Conservation (phyloP, 768 basidiomycete species). For the Lyophyllum decastes region DNA sequence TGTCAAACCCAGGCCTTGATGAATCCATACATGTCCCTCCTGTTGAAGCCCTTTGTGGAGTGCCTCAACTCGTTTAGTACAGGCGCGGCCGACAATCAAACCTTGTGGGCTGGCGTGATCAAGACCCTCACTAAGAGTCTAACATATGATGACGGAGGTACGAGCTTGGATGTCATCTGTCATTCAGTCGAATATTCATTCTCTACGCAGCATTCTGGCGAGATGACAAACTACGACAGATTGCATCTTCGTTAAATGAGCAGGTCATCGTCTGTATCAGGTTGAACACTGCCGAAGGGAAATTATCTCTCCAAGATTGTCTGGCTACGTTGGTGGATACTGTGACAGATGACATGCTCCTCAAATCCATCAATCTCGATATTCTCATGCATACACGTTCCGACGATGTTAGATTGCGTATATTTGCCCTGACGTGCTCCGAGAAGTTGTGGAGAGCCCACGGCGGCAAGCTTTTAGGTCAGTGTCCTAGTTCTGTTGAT, state of each 20-base stretch:
- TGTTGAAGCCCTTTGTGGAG: conserved; percentile 68
- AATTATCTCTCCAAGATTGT: conserved; percentile 46
- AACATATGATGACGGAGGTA: conserved; percentile 79
- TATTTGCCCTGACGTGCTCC: conserved; percentile 69
- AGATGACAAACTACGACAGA: conserved; percentile 70
- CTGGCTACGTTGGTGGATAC: conserved; percentile 56
- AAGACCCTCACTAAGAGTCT: conserved; percentile 69
- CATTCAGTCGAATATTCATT: not conserved
- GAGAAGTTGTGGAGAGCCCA: conserved; percentile 76
- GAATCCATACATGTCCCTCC: conserved; percentile 86
- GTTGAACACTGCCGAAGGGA: conserved; percentile 37
- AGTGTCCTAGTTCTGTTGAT: conserved; percentile 20
- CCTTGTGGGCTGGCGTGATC: conserved; percentile 67
- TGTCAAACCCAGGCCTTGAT: conserved; percentile 64
- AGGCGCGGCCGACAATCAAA: conserved; percentile 30
- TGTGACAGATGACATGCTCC: conserved; percentile 56
- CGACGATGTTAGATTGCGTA: conserved; percentile 69
- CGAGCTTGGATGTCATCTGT: conserved; percentile 21
- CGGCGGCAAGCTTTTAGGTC: conserved; percentile 75
- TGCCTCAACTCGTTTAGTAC: conserved; percentile 53
- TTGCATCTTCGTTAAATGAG: conserved; percentile 58
- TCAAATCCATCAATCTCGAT: conserved; percentile 82
- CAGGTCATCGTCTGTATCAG: conserved; percentile 61
- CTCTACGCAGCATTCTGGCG: conserved; percentile 78
- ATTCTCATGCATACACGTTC: conserved; percentile 89